Conservation (phyloP, 495 filamentous ascomycete genomes). For the Trichoderma virens region DNA sequence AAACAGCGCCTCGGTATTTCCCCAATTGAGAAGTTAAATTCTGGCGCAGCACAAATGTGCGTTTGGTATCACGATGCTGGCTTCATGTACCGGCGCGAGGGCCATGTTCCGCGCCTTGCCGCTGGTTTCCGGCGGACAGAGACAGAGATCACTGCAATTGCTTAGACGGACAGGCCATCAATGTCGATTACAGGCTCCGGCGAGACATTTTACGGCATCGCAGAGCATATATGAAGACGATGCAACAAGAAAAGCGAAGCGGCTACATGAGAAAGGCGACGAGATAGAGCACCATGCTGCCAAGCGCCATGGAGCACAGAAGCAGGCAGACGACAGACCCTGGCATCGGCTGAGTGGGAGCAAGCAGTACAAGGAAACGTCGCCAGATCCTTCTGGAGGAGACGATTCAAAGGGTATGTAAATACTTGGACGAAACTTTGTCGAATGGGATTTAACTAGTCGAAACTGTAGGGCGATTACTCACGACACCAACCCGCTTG, state of each 20-base stretch:
- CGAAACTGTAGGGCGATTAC: conserved; percentile 58
- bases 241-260: conserved; percentile 25
- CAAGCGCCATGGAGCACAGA: conserved; percentile 18
- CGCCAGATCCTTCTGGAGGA: conserved; percentile 29
- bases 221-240: neutral
- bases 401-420: conserved; percentile 55
- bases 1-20: too few species aligned
- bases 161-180: neutral
- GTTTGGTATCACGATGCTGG: neutral
- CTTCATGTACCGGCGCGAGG: neutral
- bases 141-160: neutral
- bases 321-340: conserved; percentile 40
- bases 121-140: neutral
- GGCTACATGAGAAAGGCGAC: conserved; percentile 29
- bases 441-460: neutral
- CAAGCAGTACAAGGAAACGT: conserved; percentile 35
- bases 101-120: neutral
- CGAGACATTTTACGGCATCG: neutral
- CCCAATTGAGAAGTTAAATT: too few species aligned
- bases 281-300: conserved; percentile 31
- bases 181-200: neutral
- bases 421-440: neutral
- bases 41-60: too few species aligned
- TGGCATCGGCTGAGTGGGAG: conserved; percentile 66
- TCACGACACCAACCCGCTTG: conserved; percentile 83